These are phyloP conservation scores for Trypanosoma mega DNA, from an alignment of 208 protist species.

Conservation along the genomic window DNA sequence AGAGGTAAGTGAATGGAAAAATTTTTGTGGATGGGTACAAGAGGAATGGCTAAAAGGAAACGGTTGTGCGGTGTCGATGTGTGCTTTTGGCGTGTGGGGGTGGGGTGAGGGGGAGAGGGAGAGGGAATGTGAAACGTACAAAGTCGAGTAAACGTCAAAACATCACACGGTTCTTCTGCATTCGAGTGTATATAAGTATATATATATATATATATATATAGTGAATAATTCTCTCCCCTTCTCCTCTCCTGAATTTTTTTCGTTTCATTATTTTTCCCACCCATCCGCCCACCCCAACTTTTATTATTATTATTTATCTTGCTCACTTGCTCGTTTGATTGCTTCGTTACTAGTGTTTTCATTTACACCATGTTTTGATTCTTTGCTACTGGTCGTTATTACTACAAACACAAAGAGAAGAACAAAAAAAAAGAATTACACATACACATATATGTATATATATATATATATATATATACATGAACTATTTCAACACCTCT, in stretches of 20 bases:
- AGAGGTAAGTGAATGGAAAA: background rate
- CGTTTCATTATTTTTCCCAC: slow-evolving; percentile 22
- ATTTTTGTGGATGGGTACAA: no score
- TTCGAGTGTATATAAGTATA: no score
- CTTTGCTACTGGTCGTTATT: no score
- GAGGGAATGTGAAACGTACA: background rate
- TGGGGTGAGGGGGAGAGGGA: no score
- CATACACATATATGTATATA: background rate
- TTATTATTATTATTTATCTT: slow-evolving; percentile 4
- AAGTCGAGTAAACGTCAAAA: no score
- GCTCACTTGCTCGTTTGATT: background rate
- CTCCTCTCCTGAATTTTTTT: slow-evolving; percentile 8
- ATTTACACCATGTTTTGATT: background rate
- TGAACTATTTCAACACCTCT: background rate
- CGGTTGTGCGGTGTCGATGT: no score
- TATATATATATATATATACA: background rate
- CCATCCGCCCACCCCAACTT: slow-evolving; percentile 3
- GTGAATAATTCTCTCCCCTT: background rate
- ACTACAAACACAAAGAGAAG: no score
- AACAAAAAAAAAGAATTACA: no score
- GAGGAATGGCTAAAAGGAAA: no score
- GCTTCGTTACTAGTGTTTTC: background rate
- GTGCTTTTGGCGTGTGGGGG: no score
- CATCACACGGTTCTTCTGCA: no score
- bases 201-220: no score